Conservation (phyloP, 176 grass and related monocot species). For the Panicum miliaceum region DNA sequence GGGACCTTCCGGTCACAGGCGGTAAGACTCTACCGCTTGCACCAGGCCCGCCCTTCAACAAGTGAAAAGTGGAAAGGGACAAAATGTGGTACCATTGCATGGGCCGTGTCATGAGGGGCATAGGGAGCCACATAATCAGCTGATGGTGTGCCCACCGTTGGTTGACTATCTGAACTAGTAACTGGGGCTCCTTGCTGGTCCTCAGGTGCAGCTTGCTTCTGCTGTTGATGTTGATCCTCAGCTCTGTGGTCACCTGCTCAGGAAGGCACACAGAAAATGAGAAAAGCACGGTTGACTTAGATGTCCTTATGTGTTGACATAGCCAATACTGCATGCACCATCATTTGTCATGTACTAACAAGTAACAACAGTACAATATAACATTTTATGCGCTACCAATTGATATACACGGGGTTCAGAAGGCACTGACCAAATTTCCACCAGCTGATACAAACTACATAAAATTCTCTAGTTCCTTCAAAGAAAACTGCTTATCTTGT, state of each 20-base stretch:
- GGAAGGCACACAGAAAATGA: slow-evolving; percentile 15
- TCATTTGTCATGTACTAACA: background rate
- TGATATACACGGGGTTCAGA: background rate
- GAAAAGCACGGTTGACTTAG: background rate
- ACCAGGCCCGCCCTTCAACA: too few species aligned
- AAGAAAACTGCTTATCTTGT: background rate
- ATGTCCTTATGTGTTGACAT: slow-evolving; percentile 20
- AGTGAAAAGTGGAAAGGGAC: background rate
- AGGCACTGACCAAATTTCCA: background rate
- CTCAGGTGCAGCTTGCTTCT: slow-evolving; percentile 44
- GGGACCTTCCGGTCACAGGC: too few species aligned
- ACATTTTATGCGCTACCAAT: background rate
- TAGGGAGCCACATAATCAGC: slow-evolving; percentile 51
- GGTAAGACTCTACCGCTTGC: too few species aligned
- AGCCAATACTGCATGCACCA: background rate
- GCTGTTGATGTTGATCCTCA: slow-evolving; percentile 45
- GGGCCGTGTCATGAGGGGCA: slow-evolving; percentile 46
- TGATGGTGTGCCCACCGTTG: slow-evolving; percentile 51
- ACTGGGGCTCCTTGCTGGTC: slow-evolving; percentile 46
- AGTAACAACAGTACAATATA: background rate
- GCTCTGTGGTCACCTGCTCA: slow-evolving; percentile 36
- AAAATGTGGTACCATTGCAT: slow-evolving; percentile 53
- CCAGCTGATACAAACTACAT: background rate
- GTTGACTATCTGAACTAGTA: slow-evolving; percentile 52
- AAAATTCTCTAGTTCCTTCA: background rate